A percentile compares a stretch with the other conserved stretches of the same genome.
These are phyloP conservation scores for Aspergillus phoenicis DNA, from an alignment of 2,329 filamentous ascomycete species.

Conservation along the genomic window DNA sequence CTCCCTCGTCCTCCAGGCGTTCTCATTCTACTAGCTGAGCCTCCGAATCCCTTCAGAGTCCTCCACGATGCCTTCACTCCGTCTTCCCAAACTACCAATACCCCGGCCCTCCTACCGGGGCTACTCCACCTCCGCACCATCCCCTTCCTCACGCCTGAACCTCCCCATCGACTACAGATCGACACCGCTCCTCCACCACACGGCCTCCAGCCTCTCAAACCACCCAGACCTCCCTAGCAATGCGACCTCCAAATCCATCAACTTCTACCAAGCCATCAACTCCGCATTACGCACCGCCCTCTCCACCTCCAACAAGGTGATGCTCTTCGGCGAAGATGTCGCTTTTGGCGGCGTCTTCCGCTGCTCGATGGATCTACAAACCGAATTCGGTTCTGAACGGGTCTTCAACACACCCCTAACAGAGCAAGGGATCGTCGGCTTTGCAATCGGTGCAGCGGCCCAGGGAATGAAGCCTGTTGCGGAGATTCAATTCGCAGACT, in stretches of 20 bases:
- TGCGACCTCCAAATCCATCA: slow-evolving; percentile 78
- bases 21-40: background rate
- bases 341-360: slow-evolving; percentile 96
- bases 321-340: slow-evolving; percentile 95
- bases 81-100: slow-evolving; percentile 15
- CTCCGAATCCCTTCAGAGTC: too few species aligned
- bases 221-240: slow-evolving; percentile 74
- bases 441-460: slow-evolving; percentile 85
- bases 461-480: slow-evolving; percentile 92
- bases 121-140: slow-evolving; percentile 50
- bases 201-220: slow-evolving; percentile 68
- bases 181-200: slow-evolving; percentile 79
- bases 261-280: slow-evolving; percentile 93
- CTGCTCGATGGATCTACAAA: slow-evolving; percentile 86
- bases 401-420: slow-evolving; percentile 96
- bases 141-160: slow-evolving; percentile 68
- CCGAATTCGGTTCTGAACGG: slow-evolving; percentile 81
- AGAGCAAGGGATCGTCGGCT: slow-evolving; percentile 93
- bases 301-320: slow-evolving; percentile 77
- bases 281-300: slow-evolving; percentile 82
- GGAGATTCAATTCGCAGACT: slow-evolving; percentile 95
- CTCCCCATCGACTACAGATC: slow-evolving; percentile 83
- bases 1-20: background rate
- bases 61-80: slow-evolving; percentile 16
- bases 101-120: slow-evolving; percentile 28